These are phyloP conservation scores for Gorgonomyces haynaldii DNA, from an alignment of 192 early-diverging fungal genomes.

Conservation along the genomic window DNA sequence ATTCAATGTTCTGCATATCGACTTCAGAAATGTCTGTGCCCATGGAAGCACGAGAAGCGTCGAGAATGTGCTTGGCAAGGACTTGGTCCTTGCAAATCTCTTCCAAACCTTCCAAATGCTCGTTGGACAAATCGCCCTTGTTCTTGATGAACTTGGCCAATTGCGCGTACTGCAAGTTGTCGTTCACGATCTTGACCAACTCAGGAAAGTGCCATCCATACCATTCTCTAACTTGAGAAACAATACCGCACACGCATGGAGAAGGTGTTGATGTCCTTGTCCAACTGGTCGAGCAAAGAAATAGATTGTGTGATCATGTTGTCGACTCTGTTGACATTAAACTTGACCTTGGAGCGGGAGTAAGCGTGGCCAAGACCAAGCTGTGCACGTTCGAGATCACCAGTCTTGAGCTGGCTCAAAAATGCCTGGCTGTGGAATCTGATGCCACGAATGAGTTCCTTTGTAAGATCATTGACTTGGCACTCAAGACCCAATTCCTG, in stretches of 20 bases:
- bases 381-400: slow-evolving; percentile 86
- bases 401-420: slow-evolving; percentile 77
- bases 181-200: slow-evolving; percentile 87
- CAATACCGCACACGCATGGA: slow-evolving; percentile 68
- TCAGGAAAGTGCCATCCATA: slow-evolving; percentile 99
- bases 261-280: slow-evolving; percentile 99
- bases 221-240: slow-evolving; percentile 67
- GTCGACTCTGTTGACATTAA: slow-evolving; percentile 96
- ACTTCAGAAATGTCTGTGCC: slow-evolving; percentile 94
- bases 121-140: slow-evolving; percentile 76
- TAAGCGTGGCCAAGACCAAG: slow-evolving; percentile 97
- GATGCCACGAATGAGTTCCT: slow-evolving; percentile 89
- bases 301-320: slow-evolving; percentile 81
- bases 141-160: slow-evolving; percentile 85
- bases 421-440: slow-evolving; percentile 83
- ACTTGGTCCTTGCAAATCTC: slow-evolving; percentile 71
- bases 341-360: slow-evolving; percentile 98
- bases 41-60: slow-evolving; percentile 93
- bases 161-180: slow-evolving; percentile 85
- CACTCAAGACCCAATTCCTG: slow-evolving; percentile 65
- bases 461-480: slow-evolving; percentile 64
- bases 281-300: slow-evolving; percentile 89
- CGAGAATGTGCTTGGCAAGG: slow-evolving; percentile 78
- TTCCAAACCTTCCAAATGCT: slow-evolving; percentile 62
- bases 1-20: slow-evolving; percentile 91